These are phyloP conservation scores for Ballota nigra DNA, from an alignment of 257 asterid genomes.

Conservation along the genomic window DNA sequence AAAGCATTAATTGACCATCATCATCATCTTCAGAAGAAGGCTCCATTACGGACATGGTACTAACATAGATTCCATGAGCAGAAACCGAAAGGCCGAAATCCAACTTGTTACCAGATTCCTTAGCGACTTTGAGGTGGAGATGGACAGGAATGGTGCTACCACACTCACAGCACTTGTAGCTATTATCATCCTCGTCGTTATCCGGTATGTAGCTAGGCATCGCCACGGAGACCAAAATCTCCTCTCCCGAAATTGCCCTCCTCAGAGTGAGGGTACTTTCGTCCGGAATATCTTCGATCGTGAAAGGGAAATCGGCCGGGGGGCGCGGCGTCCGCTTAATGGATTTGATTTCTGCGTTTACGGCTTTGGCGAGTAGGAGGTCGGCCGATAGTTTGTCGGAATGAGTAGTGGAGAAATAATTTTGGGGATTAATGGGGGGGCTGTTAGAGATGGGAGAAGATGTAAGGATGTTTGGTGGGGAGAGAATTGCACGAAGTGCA, in stretches of 20 bases:
- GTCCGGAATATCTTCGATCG: background rate
- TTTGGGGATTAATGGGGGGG: no score
- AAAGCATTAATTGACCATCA: background rate
- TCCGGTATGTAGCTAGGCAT: background rate
- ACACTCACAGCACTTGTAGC: background rate
- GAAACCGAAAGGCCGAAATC: background rate
- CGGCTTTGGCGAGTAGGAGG: background rate
- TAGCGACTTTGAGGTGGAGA: background rate
- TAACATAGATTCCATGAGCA: background rate
- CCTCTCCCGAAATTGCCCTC: background rate
- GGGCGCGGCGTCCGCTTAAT: background rate
- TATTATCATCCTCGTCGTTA: background rate
- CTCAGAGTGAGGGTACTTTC: background rate
- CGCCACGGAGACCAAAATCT: background rate
- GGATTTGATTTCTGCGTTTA: constrained; percentile 3
- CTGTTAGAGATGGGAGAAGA: no score
- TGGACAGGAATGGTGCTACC: background rate
- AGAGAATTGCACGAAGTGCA: background rate
- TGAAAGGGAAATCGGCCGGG: background rate
- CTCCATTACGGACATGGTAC: background rate
- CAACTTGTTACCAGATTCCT: background rate
- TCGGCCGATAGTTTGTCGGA: no score
- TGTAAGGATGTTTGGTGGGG: background rate
- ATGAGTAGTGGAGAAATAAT: background rate
- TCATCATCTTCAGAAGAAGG: background rate